Conservation (phyloP, 306 rosid genomes). For the Bauhinia variegata region DNA sequence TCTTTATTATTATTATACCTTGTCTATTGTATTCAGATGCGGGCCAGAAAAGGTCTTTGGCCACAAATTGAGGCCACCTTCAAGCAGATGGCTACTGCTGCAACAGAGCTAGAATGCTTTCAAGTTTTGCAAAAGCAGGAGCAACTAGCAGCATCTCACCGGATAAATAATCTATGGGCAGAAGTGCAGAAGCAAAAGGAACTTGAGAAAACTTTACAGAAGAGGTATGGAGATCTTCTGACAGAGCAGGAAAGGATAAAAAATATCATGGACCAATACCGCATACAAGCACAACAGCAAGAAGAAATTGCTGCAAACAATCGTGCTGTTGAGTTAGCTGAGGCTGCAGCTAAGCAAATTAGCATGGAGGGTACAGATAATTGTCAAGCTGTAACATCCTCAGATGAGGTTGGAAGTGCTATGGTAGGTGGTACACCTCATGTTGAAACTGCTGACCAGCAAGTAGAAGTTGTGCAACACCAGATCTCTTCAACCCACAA, state of each 20-base stretch:
- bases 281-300: constrained; percentile 51
- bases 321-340: constrained; percentile 43
- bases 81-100: constrained; percentile 86
- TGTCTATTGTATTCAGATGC: constrained; percentile 53
- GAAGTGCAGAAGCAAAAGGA: constrained; percentile 89
- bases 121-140: constrained; percentile 86
- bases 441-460: constrained; percentile 44
- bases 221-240: constrained; percentile 67
- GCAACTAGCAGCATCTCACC: constrained; percentile 73
- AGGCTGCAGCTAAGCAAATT: constrained; percentile 42
- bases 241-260: constrained; percentile 60
- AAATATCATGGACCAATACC: constrained; percentile 50
- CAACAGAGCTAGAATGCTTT: constrained; percentile 88
- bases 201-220: constrained; percentile 74
- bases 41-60: constrained; percentile 76
- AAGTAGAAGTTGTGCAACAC: constrained; percentile 33
- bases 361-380: constrained; percentile 37
- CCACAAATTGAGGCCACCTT: constrained; percentile 85
- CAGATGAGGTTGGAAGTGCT: constrained; percentile 46
- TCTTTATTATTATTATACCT: constrained; percentile 3
- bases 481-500: constrained; percentile 30
- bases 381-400: constrained; percentile 19
- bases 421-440: constrained; percentile 30
- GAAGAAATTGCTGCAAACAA: constrained; percentile 56
- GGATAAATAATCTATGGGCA: constrained; percentile 69